Base-by-base conservation (phyloP, 1,284 basidiomycete genomes). In the Tilletia indica region DNA sequence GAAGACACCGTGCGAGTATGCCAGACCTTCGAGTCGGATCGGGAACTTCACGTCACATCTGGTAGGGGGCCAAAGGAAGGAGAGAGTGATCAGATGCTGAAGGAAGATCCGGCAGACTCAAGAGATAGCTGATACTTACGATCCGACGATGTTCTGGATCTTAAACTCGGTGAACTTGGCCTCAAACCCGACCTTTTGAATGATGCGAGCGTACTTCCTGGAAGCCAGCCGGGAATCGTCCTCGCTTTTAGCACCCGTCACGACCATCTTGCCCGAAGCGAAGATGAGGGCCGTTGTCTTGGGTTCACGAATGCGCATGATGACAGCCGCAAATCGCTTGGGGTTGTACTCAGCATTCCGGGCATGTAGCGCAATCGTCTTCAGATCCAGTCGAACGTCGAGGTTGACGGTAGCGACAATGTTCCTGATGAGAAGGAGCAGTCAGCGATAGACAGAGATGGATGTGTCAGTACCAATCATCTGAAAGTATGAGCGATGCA, bases 91-190 rank as follows among this genome's bases (percentile, higher is more conserved):
- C 36, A 67, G 61, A n/a, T n/a, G n/a, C n/a, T 19, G 38, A n/a
- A 51, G 34, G 34, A 64, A 19, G 4, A 51, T n/a, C 3, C 38
- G n/a, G 11, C n/a, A n/a, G 4, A 31, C 38, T 31, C 49, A 31
- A 14, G 31, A 39, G 21, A 21, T 4, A 38, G 4, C 11, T 25
- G 38, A 5, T 34, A 70, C 71, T 68, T 67, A 74, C 68, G 80
- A 83, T 47, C 97, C 97, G 68, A 99, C 97, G 70, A 99, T 99
- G 86, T 99, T 99, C 88, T 99, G 96, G 71, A 99, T 99, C 88
- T 99, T 99, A 88, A 99, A 99, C 87, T 99, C 96, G 70, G 93
- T 94, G 85, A 99, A 99, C 87, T 98, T 97, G 82, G 97, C 95
- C 78, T 99, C 96, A 85, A 99, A 99, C 48, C 97, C 97, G 61